Conservation (phyloP, 352 stramenopile genomes). For the Pythium coloratum region DNA sequence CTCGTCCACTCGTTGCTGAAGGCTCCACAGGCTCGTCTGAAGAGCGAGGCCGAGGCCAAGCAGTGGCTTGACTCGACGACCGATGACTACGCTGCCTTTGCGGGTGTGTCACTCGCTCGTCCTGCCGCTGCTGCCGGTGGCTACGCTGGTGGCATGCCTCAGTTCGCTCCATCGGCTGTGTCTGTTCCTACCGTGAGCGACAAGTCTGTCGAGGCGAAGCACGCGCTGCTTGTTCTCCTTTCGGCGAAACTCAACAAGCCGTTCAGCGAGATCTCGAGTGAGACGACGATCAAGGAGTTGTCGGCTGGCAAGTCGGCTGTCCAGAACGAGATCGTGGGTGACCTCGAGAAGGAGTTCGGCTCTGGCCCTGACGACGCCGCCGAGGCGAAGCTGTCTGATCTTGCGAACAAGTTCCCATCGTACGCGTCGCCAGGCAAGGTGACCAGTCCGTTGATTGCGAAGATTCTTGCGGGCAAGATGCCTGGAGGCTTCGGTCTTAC, state of each 20-base stretch:
- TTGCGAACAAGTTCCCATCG: slow-evolving; percentile 63
- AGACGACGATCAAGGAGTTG: slow-evolving; percentile 76
- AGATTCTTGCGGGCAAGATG: slow-evolving; percentile 80
- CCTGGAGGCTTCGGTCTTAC: slow-evolving; percentile 80
- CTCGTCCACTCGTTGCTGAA: slow-evolving; percentile 65
- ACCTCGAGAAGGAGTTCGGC: slow-evolving; percentile 86
- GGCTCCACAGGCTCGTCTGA: slow-evolving; percentile 61
- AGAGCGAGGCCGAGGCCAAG: slow-evolving; percentile 68
- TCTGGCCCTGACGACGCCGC: slow-evolving; percentile 70
- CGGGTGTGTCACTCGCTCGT: slow-evolving; percentile 61
- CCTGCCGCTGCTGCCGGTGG: slow-evolving; percentile 23
- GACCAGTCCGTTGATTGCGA: slow-evolving; percentile 70
- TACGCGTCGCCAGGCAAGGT: slow-evolving; percentile 80
- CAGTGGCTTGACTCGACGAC: slow-evolving; percentile 82
- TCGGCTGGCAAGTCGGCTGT: slow-evolving; percentile 79
- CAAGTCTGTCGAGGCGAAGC: slow-evolving; percentile 64
- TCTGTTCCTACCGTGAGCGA: slow-evolving; percentile 61
- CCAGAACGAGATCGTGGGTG: slow-evolving; percentile 89
- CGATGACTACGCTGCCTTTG: slow-evolving; percentile 69
- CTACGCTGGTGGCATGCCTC: slow-evolving; percentile 32
- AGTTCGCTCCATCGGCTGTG: slow-evolving; percentile 41
- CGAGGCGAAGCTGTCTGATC: slow-evolving; percentile 72
- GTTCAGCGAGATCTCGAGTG: slow-evolving; percentile 63
- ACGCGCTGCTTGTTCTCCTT: slow-evolving; percentile 78
- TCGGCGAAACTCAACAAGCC: slow-evolving; percentile 75